These are phyloP conservation scores for Stenocarpella maydis DNA, from an alignment of 2,329 filamentous ascomycete genomes.

Conservation along the genomic window DNA sequence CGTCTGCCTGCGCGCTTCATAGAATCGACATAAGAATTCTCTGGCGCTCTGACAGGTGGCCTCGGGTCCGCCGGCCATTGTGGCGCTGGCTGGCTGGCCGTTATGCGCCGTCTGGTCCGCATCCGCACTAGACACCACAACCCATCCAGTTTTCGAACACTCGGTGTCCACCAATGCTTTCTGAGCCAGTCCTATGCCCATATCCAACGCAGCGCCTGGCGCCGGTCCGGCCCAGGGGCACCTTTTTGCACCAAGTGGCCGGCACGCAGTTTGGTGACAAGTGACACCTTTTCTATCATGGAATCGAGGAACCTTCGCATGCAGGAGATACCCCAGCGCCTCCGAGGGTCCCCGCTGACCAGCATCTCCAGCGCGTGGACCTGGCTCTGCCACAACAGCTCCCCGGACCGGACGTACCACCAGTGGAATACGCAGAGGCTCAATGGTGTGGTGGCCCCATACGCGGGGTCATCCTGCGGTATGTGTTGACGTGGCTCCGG, in stretches of 20 bases:
- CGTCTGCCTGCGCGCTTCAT: not conserved
- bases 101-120: not conserved
- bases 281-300: not conserved
- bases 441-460: not conserved
- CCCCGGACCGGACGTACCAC: constrained; percentile 4
- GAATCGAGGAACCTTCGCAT: not conserved
- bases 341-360: not conserved
- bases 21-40: not conserved
- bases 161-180: not conserved
- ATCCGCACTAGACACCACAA: not conserved
- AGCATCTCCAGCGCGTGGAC: not conserved
- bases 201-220: not conserved
- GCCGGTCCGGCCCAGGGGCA: not conserved
- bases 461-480: not conserved
- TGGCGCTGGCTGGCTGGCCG: not conserved
- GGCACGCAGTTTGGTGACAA: not conserved
- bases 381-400: constrained; percentile 2
- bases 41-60: not conserved
- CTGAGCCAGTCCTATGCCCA: not conserved
- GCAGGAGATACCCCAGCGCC: not conserved
- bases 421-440: constrained; percentile 16
- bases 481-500: not conserved
- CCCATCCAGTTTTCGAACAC: not conserved
- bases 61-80: not conserved
- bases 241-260: too few relatives aligned